Conservation (phyloP, 352 stramenopile species). For the Phytopythium aichiense region DNA sequence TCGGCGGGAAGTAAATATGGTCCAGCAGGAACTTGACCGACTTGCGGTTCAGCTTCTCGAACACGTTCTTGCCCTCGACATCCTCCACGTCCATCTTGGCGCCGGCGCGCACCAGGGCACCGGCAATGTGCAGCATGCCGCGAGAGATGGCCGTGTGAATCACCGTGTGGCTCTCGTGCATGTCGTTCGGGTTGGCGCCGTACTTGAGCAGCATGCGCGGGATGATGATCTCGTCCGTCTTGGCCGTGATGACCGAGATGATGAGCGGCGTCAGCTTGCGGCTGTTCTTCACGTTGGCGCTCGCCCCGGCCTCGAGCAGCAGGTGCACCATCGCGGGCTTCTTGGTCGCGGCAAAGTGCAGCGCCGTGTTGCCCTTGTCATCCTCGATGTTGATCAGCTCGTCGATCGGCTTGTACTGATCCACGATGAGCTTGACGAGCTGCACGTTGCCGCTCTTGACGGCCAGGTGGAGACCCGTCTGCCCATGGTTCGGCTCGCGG, state of each 20-base stretch:
- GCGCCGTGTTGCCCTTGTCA: slow-evolving; percentile 84
- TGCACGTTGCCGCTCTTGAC: slow-evolving; percentile 83
- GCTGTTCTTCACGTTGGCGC: slow-evolving; percentile 85
- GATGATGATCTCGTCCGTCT: slow-evolving; percentile 79
- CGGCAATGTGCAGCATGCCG: slow-evolving; percentile 65
- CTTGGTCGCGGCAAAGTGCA: slow-evolving; percentile 87
- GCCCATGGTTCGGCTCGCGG: slow-evolving; percentile 80
- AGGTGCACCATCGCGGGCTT: slow-evolving; percentile 78
- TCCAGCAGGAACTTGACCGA: slow-evolving; percentile 65
- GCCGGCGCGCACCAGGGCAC: slow-evolving; percentile 59
- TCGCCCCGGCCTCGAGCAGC: slow-evolving; percentile 70
- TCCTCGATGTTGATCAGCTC: slow-evolving; percentile 84
- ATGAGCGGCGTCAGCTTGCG: slow-evolving; percentile 83
- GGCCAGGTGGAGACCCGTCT: slow-evolving; percentile 75
- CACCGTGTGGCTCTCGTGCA: slow-evolving; percentile 85
- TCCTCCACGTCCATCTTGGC: slow-evolving; percentile 88
- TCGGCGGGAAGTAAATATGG: slow-evolving; percentile 87
- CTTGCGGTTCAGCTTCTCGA: slow-evolving; percentile 78
- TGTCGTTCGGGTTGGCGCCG: slow-evolving; percentile 85
- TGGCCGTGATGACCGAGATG: slow-evolving; percentile 86
- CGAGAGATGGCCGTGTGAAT: slow-evolving; percentile 81
- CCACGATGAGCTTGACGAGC: slow-evolving; percentile 77
- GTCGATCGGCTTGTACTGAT: slow-evolving; percentile 75
- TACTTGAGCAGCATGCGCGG: slow-evolving; percentile 87
- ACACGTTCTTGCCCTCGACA: slow-evolving; percentile 77